Evolutionary conservation across 2,329 filamentous ascomycete species (phyloP).

Genomic region (Diplodia mutila): DNA sequence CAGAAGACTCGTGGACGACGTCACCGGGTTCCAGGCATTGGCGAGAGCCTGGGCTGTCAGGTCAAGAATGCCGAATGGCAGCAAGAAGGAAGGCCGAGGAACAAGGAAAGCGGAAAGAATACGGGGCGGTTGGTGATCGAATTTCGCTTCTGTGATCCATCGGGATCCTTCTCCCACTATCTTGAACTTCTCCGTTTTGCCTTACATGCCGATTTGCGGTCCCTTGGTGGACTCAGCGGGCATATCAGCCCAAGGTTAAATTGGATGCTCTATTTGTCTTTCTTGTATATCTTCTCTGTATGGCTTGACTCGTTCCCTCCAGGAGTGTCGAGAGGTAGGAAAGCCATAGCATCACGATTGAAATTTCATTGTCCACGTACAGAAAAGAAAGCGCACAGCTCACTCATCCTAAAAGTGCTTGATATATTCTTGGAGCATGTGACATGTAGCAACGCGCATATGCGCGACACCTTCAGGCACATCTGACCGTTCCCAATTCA

Average conservation of each 20-base stretch:
- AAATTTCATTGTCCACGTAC: not conserved
- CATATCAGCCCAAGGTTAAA: not conserved
- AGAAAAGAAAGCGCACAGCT: no score
- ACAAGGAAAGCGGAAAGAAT: slow-evolving; percentile 40
- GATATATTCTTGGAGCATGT: not conserved
- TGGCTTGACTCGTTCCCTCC: not conserved
- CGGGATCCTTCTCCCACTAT: no score
- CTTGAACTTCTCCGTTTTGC: no score
- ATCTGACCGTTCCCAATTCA: not conserved
- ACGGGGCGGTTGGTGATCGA: slow-evolving; percentile 37
- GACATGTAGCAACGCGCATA: not conserved
- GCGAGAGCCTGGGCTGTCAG: slow-evolving; percentile 48
- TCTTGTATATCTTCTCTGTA: not conserved
- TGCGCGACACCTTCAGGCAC: not conserved
- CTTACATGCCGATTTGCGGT: no score
- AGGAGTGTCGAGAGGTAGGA: not conserved
- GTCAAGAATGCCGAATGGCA: slow-evolving; percentile 32
- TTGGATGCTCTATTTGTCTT: not conserved
- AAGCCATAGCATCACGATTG: not conserved
- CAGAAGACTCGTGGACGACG: slow-evolving; percentile 41
- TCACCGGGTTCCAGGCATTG: slow-evolving; percentile 48
- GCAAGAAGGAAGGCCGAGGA: slow-evolving; percentile 33
- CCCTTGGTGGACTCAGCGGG: no score
- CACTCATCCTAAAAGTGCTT: no score
- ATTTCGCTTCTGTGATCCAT: no score